Evolutionary conservation across 257 asterid species (phyloP), one percentile per base, ranked within the genome.

Genomic region (Avicennia marina): DNA sequence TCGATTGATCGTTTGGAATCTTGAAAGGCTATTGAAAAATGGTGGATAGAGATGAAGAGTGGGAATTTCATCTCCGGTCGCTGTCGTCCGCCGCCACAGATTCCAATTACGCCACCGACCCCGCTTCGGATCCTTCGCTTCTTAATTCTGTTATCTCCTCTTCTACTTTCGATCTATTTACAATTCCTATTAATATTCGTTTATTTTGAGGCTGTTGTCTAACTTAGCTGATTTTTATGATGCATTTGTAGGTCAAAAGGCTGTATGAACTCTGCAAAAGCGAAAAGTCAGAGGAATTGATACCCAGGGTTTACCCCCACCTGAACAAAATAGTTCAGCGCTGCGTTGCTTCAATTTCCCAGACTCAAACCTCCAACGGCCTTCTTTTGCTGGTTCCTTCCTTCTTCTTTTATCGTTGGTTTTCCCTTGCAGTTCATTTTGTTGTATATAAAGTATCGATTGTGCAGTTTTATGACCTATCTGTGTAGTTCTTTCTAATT

Each of bases 321-420:
- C 80, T 90, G 21, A 90, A 75, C 60, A 87, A 86, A 76, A 85
- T 85, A 64, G 87, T 87, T 55, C 95, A 87, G 51, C 96, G 91
- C 11, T 76, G 84, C 15, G 78, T 82, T 66, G 75, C 93, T 21
- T 83, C 95, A 10, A 81, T 79, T 65, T 74, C 95, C 12, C 86
- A 85, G 72, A 75, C 83, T 47, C 87, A 75, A 45, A 78, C 89
- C 33, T 83, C 96, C 13, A 77, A 72, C 59, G 84, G 93, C 58
- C 80, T 80, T 64, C 96, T 90, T 47, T 69, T 90, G 62, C 79
- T 91, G 88, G 97, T 90, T 76, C 29, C 48, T 32, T 40, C 45
- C 50, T 19, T 34, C 34, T 41, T 27, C 40, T 38, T 53, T 20
- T 29, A 24, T 20, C 18, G 11, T 33, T 39, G 11, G 19, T 55